These are phyloP conservation scores for Pyrenophora seminiperda DNA, from an alignment of 2,329 filamentous ascomycete species.

Conservation along the genomic window DNA sequence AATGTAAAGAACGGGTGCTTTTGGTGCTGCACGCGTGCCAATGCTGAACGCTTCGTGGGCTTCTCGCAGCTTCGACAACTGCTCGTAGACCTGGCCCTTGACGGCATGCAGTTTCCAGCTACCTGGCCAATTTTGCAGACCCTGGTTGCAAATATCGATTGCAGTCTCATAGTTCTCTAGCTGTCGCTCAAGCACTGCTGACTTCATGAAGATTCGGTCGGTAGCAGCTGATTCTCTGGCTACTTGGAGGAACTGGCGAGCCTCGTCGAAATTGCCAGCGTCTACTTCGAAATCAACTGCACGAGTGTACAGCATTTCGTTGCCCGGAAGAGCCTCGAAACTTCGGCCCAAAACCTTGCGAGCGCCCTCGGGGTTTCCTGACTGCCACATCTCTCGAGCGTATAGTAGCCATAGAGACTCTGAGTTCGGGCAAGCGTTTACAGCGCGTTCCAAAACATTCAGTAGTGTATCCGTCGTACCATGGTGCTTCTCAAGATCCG, in stretches of 20 bases:
- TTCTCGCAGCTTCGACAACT: conserved; percentile 76
- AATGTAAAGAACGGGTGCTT: conserved; percentile 86
- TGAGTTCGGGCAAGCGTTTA: conserved; percentile 88
- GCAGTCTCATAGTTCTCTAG: conserved; percentile 78
- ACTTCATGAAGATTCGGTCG: conserved; percentile 97
- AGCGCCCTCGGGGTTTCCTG: conserved; percentile 84
- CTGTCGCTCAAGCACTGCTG: conserved; percentile 89
- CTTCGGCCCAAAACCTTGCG: conserved; percentile 83
- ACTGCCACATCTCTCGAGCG: conserved; percentile 91
- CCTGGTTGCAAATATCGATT: conserved; percentile 84
- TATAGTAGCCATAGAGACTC: conserved; percentile 96
- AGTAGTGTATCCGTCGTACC: conserved; percentile 82
- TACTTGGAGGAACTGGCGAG: conserved; percentile 77
- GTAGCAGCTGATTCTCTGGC: conserved; percentile 90
- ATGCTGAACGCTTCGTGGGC: conserved; percentile 88
- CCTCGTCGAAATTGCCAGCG: conserved; percentile 79
- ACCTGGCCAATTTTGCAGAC: conserved; percentile 81
- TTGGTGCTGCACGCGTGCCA: conserved; percentile 84
- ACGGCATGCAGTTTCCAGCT: conserved; percentile 96
- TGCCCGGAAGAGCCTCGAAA: conserved; percentile 94
- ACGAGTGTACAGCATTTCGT: conserved; percentile 96
- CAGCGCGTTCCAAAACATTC: conserved; percentile 86
- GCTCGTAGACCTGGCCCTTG: conserved; percentile 97
- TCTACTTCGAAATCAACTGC: conserved; percentile 97
- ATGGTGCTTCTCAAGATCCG: conserved; percentile 88